A percentile compares a stretch with the other conserved stretches of the same genome.
phyloP scores from a whole-genome alignment of 1,284 basidiomycete genomes.

The Cutaneotrichosporon spelunceum region DNA sequence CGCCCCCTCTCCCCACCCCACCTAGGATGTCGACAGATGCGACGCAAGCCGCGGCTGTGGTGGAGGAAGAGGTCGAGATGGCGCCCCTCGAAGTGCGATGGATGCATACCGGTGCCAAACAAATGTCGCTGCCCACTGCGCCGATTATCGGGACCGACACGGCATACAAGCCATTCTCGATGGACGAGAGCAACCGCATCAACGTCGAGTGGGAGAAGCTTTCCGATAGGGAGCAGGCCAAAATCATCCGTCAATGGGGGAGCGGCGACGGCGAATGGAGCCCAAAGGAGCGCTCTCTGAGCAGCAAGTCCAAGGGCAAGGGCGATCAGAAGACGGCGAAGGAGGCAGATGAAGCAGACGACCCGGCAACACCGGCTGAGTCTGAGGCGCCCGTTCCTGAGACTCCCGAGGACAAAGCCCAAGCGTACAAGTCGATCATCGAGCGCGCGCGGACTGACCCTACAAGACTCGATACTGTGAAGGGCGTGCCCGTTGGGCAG shows the following conservation, averaged over 20 bases:
- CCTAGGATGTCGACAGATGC: constrained; percentile 7
- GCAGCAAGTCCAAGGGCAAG: constrained; percentile 36
- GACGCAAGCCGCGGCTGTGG: neutral
- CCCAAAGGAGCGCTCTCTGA: constrained; percentile 54
- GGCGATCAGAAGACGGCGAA: constrained; percentile 16
- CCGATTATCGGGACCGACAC: constrained; percentile 44
- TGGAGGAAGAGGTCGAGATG: neutral
- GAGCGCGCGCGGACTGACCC: constrained; percentile 35
- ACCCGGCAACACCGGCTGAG: neutral
- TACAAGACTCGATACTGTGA: constrained; percentile 39
- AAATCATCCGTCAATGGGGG: constrained; percentile 32
- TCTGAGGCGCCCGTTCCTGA: neutral
- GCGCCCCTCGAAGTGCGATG: constrained; percentile 44
- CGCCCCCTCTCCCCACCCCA: neutral
- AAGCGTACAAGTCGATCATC: constrained; percentile 36
- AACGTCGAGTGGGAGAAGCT: constrained; percentile 56
- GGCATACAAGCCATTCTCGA: constrained; percentile 59
- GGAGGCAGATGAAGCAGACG: neutral
- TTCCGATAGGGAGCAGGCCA: constrained; percentile 19
- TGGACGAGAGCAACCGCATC: constrained; percentile 41
- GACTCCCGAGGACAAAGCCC: constrained; percentile 2
- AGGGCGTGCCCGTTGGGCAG: constrained; percentile 50
- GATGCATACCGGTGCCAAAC: constrained; percentile 51
- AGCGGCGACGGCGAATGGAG: constrained; percentile 33
- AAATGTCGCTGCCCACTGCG: constrained; percentile 46